Conservation (phyloP, 805 yeast species). For the Saccharomycopsis lassenensis region DNA sequence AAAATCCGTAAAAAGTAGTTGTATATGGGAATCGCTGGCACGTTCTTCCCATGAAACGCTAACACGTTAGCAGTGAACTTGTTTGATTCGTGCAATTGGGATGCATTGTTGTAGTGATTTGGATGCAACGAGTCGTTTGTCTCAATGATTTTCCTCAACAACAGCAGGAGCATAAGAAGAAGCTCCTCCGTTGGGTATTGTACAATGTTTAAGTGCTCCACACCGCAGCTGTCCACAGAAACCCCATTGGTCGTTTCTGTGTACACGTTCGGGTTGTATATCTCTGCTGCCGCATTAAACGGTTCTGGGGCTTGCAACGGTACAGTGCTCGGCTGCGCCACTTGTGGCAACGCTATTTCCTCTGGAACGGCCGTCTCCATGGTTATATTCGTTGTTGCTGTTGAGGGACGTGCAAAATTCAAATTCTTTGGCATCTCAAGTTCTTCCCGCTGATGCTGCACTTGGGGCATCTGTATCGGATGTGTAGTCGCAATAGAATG, state of each 20-base stretch:
- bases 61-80: conserved; percentile 57
- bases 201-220: conserved; percentile 62
- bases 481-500: conserved; percentile 7
- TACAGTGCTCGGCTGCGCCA: conserved; percentile 25
- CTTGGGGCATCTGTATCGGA: too few relatives aligned
- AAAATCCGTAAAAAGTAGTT: conserved; percentile 84
- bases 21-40: conserved; percentile 89
- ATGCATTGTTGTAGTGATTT: conserved; percentile 38
- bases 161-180: conserved; percentile 72
- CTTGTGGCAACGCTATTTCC: conserved; percentile 18
- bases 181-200: conserved; percentile 75
- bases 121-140: conserved; percentile 82
- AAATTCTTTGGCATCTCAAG: not conserved
- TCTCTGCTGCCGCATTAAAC: conserved; percentile 9
- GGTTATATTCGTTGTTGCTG: conserved; percentile 40
- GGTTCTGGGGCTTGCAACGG: conserved; percentile 9
- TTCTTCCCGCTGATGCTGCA: too few relatives aligned
- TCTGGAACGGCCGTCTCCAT: conserved; percentile 30
- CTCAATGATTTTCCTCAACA: conserved; percentile 77
- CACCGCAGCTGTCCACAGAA: conserved; percentile 19
- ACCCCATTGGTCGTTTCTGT: conserved; percentile 19
- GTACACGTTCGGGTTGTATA: conserved; percentile 13
- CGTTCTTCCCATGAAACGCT: conserved; percentile 91
- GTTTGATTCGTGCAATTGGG: conserved; percentile 25
- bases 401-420: conserved; percentile 22